Conservation (phyloP, 208 protist species). For the Leishmania turanica region DNA sequence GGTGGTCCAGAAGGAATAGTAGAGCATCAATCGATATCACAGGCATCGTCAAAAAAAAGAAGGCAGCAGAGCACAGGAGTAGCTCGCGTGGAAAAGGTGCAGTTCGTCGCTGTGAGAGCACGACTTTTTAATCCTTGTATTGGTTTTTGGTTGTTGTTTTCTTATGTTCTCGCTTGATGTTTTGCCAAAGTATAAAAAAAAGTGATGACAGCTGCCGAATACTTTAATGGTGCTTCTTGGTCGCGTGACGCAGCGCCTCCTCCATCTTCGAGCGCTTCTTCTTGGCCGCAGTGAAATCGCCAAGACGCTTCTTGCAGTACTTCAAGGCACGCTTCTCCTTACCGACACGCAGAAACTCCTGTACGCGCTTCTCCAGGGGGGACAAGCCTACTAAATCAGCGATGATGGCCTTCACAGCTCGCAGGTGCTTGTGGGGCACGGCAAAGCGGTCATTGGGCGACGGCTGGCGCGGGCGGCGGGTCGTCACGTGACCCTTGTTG, state of each 20-base stretch:
- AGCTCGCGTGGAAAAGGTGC: not conserved
- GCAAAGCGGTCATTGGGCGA: conserved; percentile 83
- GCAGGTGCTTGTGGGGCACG: conserved; percentile 89
- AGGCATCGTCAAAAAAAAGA: not conserved
- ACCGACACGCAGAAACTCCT: conserved; percentile 94
- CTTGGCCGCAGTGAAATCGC: conserved; percentile 88
- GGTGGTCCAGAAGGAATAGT: not conserved
- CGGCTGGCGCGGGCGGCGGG: conserved; percentile 79
- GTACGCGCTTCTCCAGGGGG: conserved; percentile 93
- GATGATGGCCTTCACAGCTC: conserved; percentile 92
- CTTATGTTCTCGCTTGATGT: not conserved
- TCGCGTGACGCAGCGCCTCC: conserved; percentile 84
- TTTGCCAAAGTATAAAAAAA: conserved; percentile 24
- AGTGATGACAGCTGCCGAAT: conserved; percentile 12
- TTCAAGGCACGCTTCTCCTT: conserved; percentile 96
- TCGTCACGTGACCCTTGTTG: conserved; percentile 93
- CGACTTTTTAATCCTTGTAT: not conserved
- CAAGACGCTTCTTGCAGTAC: conserved; percentile 95
- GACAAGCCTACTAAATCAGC: conserved; percentile 90
- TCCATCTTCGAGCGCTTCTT: conserved; percentile 94
- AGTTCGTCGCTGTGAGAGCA: not conserved
- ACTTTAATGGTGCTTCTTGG: conserved; percentile 65
- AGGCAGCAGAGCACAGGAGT: not conserved
- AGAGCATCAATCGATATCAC: not conserved
- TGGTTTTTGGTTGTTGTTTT: conserved; percentile 9